Base-by-base conservation (phyloP, 805 yeast species). In the Barnettozyma populi region DNA sequence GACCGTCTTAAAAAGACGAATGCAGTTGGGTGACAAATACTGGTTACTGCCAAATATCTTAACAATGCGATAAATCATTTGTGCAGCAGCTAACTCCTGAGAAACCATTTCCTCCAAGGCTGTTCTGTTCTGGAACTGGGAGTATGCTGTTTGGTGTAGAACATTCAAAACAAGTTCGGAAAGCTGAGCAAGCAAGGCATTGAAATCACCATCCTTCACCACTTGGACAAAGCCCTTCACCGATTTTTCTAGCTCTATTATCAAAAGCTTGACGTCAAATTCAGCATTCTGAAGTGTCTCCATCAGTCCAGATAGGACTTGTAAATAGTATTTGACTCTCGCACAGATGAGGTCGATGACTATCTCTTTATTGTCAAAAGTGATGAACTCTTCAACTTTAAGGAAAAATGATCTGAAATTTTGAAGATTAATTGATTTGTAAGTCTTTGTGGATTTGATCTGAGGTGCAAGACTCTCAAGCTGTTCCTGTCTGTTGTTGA, bases 141-240 rank as follows among this genome's bases (percentile, higher is more conserved):
- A 29, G 8, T 8, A 5, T 29, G 38, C 27, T 13, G 47, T 31
- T 13, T 13, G 16, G 23, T 35, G 20, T 10, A 35, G 3, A 18
- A 10, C 4, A 35, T n/a, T n/a, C n/a, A 7, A 16, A 20, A 16
- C 13, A 35, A 35, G 37, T 7, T 35, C 37, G 8, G 20, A 13
- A 3, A 40, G 18, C 6, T 35, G 18, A 1, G 16, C 13, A 2
- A 47, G n/a, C 2, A 47, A 16, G 3, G 36, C 24, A 3, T 25
- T 39, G n/a, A 9, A 39, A n/a, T 43, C 50, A 6, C 39, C 50
- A 16, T 29, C 36, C 21, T 43, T 43, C 5, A 47, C 11, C 13
- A 43, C 14, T 10, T 27, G 7, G 27, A 40, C 40, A 11, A 27
- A 14, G n/a, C 27, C n/a, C 13, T 13, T n/a, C 7, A 39, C 5